These are phyloP conservation scores for Immersiella caudata DNA, from an alignment of 495 filamentous ascomycete species.

Conservation along the genomic window DNA sequence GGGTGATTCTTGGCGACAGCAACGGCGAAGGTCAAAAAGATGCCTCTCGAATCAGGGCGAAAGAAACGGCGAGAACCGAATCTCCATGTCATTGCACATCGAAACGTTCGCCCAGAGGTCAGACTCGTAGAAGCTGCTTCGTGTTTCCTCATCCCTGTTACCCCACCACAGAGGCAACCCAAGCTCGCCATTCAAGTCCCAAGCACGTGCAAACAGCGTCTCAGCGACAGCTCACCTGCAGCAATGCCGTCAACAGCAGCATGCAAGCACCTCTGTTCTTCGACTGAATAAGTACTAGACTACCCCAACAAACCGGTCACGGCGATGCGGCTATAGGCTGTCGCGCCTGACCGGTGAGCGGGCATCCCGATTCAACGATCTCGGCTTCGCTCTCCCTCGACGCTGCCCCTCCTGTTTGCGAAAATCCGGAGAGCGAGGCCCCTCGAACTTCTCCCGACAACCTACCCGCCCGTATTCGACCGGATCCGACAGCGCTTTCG, in stretches of 20 bases:
- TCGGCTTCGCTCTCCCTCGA: not conserved
- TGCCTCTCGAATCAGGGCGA: not conserved
- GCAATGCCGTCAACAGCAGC: not conserved
- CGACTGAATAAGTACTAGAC: not conserved
- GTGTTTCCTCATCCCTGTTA: slow-evolving; percentile 1
- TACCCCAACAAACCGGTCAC: slow-evolving; percentile 13
- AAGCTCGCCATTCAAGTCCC: slow-evolving; percentile 1
- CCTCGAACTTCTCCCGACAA: not conserved
- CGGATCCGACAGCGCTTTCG: not conserved
- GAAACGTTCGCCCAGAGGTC: too few species aligned
- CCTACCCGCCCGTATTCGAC: not conserved
- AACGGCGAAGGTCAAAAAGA: not conserved
- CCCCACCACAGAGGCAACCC: not conserved
- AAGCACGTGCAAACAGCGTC: slow-evolving; percentile 14
- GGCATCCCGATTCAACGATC: not conserved
- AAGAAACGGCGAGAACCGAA: not conserved
- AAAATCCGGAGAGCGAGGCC: not conserved
- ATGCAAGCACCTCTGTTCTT: not conserved
- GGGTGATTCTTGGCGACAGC: not conserved
- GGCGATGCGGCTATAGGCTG: not conserved
- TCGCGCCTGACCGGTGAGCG: not conserved
- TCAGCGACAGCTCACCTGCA: slow-evolving; percentile 4
- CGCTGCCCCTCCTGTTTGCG: not conserved
- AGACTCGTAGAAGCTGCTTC: not conserved
- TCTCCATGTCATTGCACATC: not conserved